Evolutionary conservation across 805 yeast genomes (phyloP).

Genomic region (Yamadazyma philogaea): DNA sequence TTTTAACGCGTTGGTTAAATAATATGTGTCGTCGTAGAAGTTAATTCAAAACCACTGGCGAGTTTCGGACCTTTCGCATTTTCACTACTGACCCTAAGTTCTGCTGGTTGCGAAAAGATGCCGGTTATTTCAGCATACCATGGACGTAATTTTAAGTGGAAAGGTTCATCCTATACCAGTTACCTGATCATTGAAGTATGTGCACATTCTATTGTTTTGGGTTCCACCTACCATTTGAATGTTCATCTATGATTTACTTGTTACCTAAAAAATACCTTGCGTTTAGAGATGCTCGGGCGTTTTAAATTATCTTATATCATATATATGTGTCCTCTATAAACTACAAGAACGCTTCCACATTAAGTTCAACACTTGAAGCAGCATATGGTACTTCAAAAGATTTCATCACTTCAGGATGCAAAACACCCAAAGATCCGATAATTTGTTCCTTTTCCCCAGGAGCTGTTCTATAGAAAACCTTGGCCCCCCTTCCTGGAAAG

Average conservation of each 20-base stretch:
- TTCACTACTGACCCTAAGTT: not conserved
- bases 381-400: constrained; percentile 90
- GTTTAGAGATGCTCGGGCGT: too few species aligned
- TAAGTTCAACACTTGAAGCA: constrained; percentile 85
- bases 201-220: too few species aligned
- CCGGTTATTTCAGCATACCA: not conserved
- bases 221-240: too few species aligned
- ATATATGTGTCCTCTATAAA: not conserved
- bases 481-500: constrained; percentile 98
- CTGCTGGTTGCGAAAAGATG: not conserved
- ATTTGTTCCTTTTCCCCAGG: constrained; percentile 54
- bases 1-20: constrained; percentile 1
- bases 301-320: not conserved
- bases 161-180: not conserved
- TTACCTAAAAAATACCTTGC: too few species aligned
- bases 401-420: constrained; percentile 90
- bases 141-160: not conserved
- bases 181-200: too few species aligned
- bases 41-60: constrained; percentile 1
- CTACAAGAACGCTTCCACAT: constrained; percentile 81
- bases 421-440: constrained; percentile 86
- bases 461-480: constrained; percentile 66
- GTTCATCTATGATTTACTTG: too few species aligned
- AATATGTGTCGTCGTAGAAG: not conserved
- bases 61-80: constrained; percentile 4